Percentiles rank a stretch among this genome's conserved stretches.
Evolutionary conservation across 2,329 filamentous ascomycete genomes (phyloP).

Genomic region (Corinectria fuckeliana): DNA sequence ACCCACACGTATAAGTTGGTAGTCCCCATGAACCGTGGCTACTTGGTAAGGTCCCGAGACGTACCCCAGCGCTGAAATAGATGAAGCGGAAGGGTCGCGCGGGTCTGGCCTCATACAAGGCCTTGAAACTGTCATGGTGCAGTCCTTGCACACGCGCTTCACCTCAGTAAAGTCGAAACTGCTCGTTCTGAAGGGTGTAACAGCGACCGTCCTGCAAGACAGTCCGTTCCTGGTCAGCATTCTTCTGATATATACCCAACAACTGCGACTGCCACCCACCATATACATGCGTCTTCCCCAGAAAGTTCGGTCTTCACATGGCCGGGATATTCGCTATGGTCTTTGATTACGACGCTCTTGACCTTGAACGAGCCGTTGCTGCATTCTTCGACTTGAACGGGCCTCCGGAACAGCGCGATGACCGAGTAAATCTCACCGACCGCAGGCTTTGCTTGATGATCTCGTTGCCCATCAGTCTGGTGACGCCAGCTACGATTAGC

Average conservation of each 20-base stretch:
- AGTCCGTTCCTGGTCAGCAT: background rate
- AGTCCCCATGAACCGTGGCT: background rate
- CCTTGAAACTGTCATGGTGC: no score
- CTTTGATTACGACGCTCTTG: background rate
- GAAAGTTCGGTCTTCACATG: background rate
- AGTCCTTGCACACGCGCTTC: no score
- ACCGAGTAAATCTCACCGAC: no score
- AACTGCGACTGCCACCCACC: background rate
- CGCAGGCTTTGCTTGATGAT: no score
- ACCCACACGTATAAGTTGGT: background rate
- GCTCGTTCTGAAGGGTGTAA: background rate
- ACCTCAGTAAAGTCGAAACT: background rate
- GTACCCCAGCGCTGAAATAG: background rate
- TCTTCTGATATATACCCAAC: background rate
- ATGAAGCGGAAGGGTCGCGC: no score
- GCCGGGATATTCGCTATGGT: background rate
- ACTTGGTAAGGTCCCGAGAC: background rate
- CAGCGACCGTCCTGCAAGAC: background rate
- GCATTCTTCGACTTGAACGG: background rate
- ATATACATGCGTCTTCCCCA: background rate
- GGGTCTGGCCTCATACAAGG: no score
- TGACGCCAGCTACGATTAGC: no score
- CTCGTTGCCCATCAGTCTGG: no score
- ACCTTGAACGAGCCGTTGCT: background rate
- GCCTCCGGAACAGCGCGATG: no score